Percentiles rank a stretch among this genome's conserved stretches.
Conservation (phyloP, 768 basidiomycete genomes). For the Suillus subalutaceus region DNA sequence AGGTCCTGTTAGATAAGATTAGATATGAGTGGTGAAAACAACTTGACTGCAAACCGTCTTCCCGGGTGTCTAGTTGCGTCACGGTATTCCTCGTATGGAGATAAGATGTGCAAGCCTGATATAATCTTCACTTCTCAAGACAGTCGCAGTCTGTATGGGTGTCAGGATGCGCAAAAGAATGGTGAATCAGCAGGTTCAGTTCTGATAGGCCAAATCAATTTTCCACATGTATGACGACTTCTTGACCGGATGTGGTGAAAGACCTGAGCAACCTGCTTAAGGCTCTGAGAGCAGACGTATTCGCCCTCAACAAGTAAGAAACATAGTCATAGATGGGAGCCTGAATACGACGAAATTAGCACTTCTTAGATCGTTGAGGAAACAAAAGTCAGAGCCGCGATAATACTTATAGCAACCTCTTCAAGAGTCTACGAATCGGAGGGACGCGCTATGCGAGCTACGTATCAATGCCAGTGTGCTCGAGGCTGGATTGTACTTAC, state of each 20-base stretch:
- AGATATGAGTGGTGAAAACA: not conserved
- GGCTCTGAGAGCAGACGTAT: conserved; percentile 92
- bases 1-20: conserved; percentile 33
- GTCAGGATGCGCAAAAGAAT: conserved; percentile 52
- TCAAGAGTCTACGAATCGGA: not conserved
- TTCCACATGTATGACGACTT: conserved; percentile 54
- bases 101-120: conserved; percentile 91
- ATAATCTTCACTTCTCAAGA: conserved; percentile 91
- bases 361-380: conserved; percentile 86
- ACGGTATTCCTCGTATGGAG: conserved; percentile 87
- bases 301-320: conserved; percentile 67
- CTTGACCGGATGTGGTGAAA: conserved; percentile 59
- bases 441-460: conserved; percentile 51
- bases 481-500: no score
- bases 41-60: conserved; percentile 57
- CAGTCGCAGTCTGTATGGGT: conserved; percentile 71
- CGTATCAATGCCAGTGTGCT: no score
- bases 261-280: conserved; percentile 93
- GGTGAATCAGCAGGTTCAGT: conserved; percentile 53
- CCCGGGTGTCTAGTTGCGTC: conserved; percentile 29
- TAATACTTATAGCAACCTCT: conserved; percentile 64
- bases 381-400: conserved; percentile 95
- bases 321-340: not conserved
- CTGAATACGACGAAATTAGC: conserved; percentile 16
- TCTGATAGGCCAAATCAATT: conserved; percentile 93